A percentile compares a stretch with the other conserved stretches of the same genome.
These are phyloP conservation scores for Stachybotrys chartarum DNA, from an alignment of 2,329 filamentous ascomycete genomes.

Conservation along the genomic window DNA sequence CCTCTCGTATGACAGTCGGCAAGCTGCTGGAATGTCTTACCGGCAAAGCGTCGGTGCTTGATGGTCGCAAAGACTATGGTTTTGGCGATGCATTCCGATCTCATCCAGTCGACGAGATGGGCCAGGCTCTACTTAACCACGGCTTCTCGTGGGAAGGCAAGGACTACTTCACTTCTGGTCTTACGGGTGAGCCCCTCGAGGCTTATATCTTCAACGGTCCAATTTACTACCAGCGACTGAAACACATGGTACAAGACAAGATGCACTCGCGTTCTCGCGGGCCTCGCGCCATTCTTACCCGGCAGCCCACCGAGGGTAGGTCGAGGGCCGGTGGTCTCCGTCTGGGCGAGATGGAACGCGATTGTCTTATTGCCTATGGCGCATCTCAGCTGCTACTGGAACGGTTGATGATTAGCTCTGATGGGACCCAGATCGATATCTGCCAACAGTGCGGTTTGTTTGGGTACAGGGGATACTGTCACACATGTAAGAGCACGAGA, in stretches of 20 bases:
- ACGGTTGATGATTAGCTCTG: slow-evolving; percentile 88
- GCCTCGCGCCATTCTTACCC: slow-evolving; percentile 82
- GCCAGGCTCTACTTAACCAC: slow-evolving; percentile 71
- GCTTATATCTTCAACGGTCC: slow-evolving; percentile 98
- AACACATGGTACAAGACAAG: slow-evolving; percentile 99
- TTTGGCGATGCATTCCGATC: slow-evolving; percentile 73
- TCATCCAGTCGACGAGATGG: slow-evolving; percentile 83
- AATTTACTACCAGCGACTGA: slow-evolving; percentile 98
- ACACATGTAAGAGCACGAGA: slow-evolving; percentile 79
- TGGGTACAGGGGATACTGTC: slow-evolving; percentile 91
- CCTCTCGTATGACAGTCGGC: slow-evolving; percentile 97
- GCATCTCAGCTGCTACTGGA: slow-evolving; percentile 88
- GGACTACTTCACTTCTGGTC: slow-evolving; percentile 90
- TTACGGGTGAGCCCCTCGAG: slow-evolving; percentile 88
- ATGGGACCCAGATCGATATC: slow-evolving; percentile 85
- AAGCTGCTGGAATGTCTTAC: slow-evolving; percentile 94
- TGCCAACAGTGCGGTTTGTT: slow-evolving; percentile 93
- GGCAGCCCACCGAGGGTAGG: slow-evolving; percentile 93
- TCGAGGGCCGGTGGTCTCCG: slow-evolving; percentile 87
- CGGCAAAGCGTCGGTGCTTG: slow-evolving; percentile 85
- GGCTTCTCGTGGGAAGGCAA: slow-evolving; percentile 97
- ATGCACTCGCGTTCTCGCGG: slow-evolving; percentile 95
- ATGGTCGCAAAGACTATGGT: slow-evolving; percentile 82
- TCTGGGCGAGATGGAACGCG: slow-evolving; percentile 97
- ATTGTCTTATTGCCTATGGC: slow-evolving; percentile 95